Conservation (phyloP, 768 basidiomycete genomes). For the Tricholomella constricta region DNA sequence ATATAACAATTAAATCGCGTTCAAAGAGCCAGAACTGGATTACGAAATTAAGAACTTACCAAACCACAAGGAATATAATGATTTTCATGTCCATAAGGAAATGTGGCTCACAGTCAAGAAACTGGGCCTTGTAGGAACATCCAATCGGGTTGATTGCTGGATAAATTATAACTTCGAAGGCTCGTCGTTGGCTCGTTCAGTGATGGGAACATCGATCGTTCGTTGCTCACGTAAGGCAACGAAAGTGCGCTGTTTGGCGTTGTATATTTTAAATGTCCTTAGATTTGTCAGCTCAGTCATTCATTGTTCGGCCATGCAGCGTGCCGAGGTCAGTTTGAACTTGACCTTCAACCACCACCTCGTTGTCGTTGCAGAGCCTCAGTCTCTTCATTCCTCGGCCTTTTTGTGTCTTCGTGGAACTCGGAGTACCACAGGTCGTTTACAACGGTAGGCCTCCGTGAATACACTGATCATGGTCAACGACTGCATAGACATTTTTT, state of each 20-base stretch:
- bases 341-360: conserved; percentile 13
- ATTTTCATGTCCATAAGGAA: too few species aligned
- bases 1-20: too few species aligned
- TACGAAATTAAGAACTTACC: too few species aligned
- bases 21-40: background rate
- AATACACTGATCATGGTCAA: conserved; percentile 12
- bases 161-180: background rate
- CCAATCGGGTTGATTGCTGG: too few species aligned
- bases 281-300: conserved; percentile 3
- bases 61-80: too few species aligned
- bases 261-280: background rate
- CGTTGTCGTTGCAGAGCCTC: conserved; percentile 9
- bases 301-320: background rate
- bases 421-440: conserved; percentile 4
- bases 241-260: background rate
- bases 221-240: too few species aligned
- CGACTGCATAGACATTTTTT: conserved; percentile 18
- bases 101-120: too few species aligned
- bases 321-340: background rate
- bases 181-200: too few species aligned
- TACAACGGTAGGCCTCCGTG: conserved; percentile 18
- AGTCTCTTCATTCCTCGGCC: background rate
- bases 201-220: too few species aligned
- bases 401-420: background rate
- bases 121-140: too few species aligned